phyloP scores from a whole-genome alignment of 2,329 filamentous ascomycete species.

The Thielaviopsis euricoi region DNA sequence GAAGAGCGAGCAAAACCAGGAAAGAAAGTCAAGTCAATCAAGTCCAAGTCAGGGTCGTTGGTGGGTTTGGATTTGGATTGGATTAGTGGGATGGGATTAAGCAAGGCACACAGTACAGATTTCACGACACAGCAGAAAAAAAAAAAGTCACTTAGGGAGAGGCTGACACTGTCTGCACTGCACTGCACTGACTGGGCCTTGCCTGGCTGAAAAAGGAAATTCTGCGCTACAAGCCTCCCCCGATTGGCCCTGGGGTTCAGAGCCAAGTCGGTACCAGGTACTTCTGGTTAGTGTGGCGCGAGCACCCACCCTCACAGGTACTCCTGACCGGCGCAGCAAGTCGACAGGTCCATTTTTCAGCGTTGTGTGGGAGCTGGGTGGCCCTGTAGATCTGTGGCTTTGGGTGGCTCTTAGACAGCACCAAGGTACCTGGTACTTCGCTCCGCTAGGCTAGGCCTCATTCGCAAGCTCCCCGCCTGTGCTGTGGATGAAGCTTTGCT shows the following conservation, averaged over 20 bases:
- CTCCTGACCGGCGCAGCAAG: neutral
- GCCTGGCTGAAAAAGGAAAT: constrained; percentile 15
- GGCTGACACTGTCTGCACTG: too few relatives aligned
- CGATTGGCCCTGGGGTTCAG: neutral
- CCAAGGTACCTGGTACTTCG: too few relatives aligned
- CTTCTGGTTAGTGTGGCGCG: neutral
- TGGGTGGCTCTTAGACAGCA: neutral
- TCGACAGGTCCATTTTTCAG: neutral
- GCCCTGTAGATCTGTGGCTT: neutral
- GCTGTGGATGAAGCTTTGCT: too few relatives aligned
- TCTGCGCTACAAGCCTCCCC: neutral
- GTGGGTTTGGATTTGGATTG: constrained; percentile 6
- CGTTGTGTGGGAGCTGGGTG: too few relatives aligned
- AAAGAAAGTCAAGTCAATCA: constrained; percentile 2
- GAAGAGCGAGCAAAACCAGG: neutral
- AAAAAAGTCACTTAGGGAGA: constrained; percentile 15
- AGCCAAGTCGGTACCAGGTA: neutral
- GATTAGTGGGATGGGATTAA: constrained; percentile 8
- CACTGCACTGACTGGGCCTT: constrained; percentile 25
- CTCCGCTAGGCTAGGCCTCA: too few relatives aligned
- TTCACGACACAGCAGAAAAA: neutral
- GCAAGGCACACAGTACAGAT: constrained; percentile 10
- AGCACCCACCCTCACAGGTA: neutral
- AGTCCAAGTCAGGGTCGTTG: constrained; percentile 12
- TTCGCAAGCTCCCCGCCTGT: too few relatives aligned